These are phyloP conservation scores for Cystobasidium tubakii DNA, from an alignment of 768 basidiomycete genomes.

Conservation along the genomic window DNA sequence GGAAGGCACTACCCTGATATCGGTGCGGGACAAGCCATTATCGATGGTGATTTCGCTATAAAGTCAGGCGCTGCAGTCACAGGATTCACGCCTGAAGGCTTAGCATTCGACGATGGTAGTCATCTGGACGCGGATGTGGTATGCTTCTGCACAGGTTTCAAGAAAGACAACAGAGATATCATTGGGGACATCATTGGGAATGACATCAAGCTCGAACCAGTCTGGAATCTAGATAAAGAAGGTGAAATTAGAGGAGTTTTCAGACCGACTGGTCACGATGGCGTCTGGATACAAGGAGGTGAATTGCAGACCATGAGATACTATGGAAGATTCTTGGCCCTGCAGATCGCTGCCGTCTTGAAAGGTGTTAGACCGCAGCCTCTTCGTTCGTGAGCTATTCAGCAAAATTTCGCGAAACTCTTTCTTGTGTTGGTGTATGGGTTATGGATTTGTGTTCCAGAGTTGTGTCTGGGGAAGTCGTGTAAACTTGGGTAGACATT, in stretches of 20 bases:
- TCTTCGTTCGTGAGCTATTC: background rate
- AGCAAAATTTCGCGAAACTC: no score
- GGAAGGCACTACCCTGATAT: constrained; percentile 25
- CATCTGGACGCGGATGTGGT: constrained; percentile 57
- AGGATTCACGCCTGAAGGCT: constrained; percentile 52
- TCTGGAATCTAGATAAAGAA: constrained; percentile 65
- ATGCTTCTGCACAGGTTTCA: constrained; percentile 58
- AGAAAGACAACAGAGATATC: constrained; percentile 16
- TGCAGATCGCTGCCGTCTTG: constrained; percentile 21
- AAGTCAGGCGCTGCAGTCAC: constrained; percentile 57
- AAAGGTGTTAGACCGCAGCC: constrained; percentile 21
- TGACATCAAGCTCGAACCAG: constrained; percentile 52
- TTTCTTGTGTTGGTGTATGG: background rate
- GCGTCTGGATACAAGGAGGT: constrained; percentile 12
- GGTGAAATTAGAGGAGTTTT: constrained; percentile 58
- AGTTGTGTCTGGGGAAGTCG: no score
- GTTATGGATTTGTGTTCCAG: no score
- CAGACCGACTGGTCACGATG: constrained; percentile 34
- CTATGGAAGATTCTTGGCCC: constrained; percentile 11
- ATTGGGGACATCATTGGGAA: background rate
- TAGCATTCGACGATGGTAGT: constrained; percentile 55
- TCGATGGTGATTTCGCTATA: constrained; percentile 62
- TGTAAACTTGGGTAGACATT: no score
- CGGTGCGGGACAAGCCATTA: constrained; percentile 53
- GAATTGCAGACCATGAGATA: constrained; percentile 27